phyloP scores from a whole-genome alignment of 2,329 filamentous ascomycete genomes.

The Beauveria sp. region DNA sequence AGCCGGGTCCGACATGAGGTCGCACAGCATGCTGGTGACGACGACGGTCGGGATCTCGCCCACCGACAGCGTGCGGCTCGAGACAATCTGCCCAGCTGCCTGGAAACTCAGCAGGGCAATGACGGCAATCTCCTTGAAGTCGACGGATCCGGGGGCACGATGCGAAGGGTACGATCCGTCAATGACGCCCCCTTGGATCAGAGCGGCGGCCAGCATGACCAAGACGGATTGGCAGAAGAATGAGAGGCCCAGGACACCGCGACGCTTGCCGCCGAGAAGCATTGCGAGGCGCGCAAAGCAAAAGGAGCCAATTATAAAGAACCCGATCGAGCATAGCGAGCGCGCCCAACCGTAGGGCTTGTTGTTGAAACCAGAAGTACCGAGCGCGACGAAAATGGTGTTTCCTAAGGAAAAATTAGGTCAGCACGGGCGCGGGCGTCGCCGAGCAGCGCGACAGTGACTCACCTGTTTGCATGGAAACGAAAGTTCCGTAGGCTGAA shows the following conservation, averaged over 20 bases:
- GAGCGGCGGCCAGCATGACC: slow-evolving; percentile 44
- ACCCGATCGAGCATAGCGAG: slow-evolving; percentile 41
- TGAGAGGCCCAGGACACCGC: slow-evolving; percentile 36
- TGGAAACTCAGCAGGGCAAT: slow-evolving; percentile 45
- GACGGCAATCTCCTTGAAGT: slow-evolving; percentile 30
- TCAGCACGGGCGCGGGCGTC: not conserved
- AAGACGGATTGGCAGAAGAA: slow-evolving; percentile 45
- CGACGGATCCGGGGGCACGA: slow-evolving; percentile 9
- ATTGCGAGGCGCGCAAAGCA: slow-evolving; percentile 29
- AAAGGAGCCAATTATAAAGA: slow-evolving; percentile 47
- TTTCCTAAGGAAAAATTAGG: slow-evolving; percentile 34
- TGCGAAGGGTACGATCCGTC: slow-evolving; percentile 10
- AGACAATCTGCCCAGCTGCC: slow-evolving; percentile 45
- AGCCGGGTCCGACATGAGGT: slow-evolving; percentile 42
- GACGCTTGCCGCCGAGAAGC: slow-evolving; percentile 26
- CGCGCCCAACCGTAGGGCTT: slow-evolving; percentile 44
- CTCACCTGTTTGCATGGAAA: slow-evolving; percentile 32
- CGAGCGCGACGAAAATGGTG: slow-evolving; percentile 55
- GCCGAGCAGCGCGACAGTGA: not conserved
- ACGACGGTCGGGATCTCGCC: slow-evolving; percentile 49
- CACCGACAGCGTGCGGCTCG: slow-evolving; percentile 40
- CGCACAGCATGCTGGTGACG: slow-evolving; percentile 46
- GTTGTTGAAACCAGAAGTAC: slow-evolving; percentile 41
- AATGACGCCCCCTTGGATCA: slow-evolving; percentile 37
- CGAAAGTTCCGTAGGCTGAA: slow-evolving; percentile 28